phyloP scores from a whole-genome alignment of 768 basidiomycete species.

The Amanita polypyramis region DNA sequence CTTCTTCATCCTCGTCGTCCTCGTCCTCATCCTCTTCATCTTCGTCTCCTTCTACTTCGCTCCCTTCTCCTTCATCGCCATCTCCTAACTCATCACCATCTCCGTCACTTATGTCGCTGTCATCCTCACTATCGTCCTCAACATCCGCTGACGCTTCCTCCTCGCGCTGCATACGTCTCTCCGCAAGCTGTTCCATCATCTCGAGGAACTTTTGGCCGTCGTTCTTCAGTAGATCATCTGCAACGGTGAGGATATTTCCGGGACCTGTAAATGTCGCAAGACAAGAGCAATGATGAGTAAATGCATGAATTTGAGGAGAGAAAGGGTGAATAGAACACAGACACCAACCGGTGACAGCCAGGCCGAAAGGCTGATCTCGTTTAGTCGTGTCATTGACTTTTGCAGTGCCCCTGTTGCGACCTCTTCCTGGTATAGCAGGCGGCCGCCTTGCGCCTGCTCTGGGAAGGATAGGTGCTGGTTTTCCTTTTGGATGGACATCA shows the following conservation, averaged over 20 bases:
- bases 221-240: slow-evolving; percentile 96
- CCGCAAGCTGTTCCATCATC: slow-evolving; percentile 99
- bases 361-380: slow-evolving; percentile 31
- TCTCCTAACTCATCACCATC: slow-evolving; percentile 54
- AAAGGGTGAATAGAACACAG: slow-evolving; percentile 17
- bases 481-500: slow-evolving; percentile 37
- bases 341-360: slow-evolving; percentile 66
- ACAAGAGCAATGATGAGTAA: slow-evolving; percentile 6
- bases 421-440: slow-evolving; percentile 19
- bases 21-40: slow-evolving; percentile 56
- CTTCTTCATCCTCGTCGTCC: slow-evolving; percentile 53
- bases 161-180: slow-evolving; percentile 87
- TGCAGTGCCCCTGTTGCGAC: slow-evolving; percentile 18
- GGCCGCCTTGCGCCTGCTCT: slow-evolving; percentile 8
- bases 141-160: slow-evolving; percentile 42
- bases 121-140: slow-evolving; percentile 38
- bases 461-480: slow-evolving; percentile 2
- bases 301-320: slow-evolving; percentile 10
- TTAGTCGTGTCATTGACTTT: slow-evolving; percentile 6
- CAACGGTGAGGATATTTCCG: slow-evolving; percentile 95
- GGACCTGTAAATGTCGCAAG: slow-evolving; percentile 37
- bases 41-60: slow-evolving; percentile 58
- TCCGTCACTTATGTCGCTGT: slow-evolving; percentile 40
- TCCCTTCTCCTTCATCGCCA: slow-evolving; percentile 48
- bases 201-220: slow-evolving; percentile 98